Conservation (phyloP, 2,329 filamentous ascomycete genomes). For the Dendryphion nanum region DNA sequence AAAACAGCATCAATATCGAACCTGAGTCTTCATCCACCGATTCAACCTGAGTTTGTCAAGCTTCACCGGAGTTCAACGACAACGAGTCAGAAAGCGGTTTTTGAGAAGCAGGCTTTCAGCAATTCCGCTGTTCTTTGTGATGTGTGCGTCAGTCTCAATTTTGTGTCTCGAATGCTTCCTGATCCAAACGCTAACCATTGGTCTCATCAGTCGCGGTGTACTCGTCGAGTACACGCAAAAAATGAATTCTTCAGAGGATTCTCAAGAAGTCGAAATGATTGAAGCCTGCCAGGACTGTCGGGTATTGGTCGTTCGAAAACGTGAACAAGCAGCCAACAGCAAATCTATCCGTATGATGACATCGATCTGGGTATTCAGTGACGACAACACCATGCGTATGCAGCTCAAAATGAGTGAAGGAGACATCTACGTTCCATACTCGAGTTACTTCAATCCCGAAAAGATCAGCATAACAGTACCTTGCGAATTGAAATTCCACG, state of each 20-base stretch:
- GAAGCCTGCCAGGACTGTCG: constrained; percentile 39
- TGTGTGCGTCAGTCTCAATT: constrained; percentile 26
- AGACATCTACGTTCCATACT: constrained; percentile 45
- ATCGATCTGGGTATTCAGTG: constrained; percentile 46
- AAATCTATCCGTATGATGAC: constrained; percentile 38
- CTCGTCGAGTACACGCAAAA: constrained; percentile 43
- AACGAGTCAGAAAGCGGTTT: constrained; percentile 32
- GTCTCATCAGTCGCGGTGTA: constrained; percentile 34
- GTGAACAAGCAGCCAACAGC: constrained; percentile 36
- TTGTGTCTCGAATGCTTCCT: background rate
- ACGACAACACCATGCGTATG: constrained; percentile 42
- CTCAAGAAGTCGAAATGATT: constrained; percentile 42
- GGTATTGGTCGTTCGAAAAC: constrained; percentile 45
- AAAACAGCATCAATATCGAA: constrained; percentile 12
- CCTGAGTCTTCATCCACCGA: constrained; percentile 18
- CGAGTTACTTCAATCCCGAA: constrained; percentile 45
- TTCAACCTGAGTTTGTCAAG: constrained; percentile 18
- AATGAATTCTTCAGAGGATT: constrained; percentile 33
- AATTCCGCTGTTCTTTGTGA: constrained; percentile 48
- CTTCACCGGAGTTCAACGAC: constrained; percentile 33
- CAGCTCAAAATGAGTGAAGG: constrained; percentile 45
- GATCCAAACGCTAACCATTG: constrained; percentile 1
- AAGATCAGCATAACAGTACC: constrained; percentile 44
- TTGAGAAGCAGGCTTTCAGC: constrained; percentile 43
- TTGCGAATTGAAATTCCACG: constrained; percentile 42